Evolutionary conservation across 345 rosid genomes (phyloP).

Genomic region (Linum usitatissimum): DNA sequence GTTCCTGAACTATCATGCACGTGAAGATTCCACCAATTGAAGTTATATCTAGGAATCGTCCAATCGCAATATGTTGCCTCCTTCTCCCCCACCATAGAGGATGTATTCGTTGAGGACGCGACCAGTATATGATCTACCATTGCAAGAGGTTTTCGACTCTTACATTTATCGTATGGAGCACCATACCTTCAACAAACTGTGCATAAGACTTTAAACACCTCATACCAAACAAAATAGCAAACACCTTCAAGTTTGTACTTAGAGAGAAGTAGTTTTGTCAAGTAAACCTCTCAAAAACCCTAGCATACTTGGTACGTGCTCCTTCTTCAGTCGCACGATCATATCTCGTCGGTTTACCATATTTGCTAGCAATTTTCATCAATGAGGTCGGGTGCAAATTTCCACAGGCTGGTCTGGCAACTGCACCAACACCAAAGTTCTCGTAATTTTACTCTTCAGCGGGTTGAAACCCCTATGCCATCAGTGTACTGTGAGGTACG

Average conservation of each 20-base stretch:
- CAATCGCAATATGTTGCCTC: too few relatives aligned
- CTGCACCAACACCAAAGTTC: neutral
- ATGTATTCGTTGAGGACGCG: neutral
- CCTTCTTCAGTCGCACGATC: neutral
- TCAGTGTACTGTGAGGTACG: neutral
- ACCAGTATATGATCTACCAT: neutral
- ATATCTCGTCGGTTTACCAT: neutral
- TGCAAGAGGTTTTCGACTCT: neutral
- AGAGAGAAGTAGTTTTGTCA: neutral
- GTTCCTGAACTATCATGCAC: too few relatives aligned
- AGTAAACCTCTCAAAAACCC: neutral
- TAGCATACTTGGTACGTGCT: neutral
- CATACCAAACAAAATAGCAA: too few relatives aligned
- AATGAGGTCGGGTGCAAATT: neutral
- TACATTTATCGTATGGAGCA: neutral
- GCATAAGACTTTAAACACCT: neutral
- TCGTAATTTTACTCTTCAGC: neutral
- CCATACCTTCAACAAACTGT: neutral
- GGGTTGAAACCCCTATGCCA: neutral
- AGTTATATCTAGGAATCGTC: too few relatives aligned
- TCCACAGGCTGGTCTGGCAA: neutral
- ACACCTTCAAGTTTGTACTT: neutral
- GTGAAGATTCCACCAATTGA: too few relatives aligned
- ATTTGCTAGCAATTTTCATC: neutral
- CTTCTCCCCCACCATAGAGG: too few relatives aligned